phyloP scores from a whole-genome alignment of 352 stramenopile species.

The Pythium phragmiticola region DNA sequence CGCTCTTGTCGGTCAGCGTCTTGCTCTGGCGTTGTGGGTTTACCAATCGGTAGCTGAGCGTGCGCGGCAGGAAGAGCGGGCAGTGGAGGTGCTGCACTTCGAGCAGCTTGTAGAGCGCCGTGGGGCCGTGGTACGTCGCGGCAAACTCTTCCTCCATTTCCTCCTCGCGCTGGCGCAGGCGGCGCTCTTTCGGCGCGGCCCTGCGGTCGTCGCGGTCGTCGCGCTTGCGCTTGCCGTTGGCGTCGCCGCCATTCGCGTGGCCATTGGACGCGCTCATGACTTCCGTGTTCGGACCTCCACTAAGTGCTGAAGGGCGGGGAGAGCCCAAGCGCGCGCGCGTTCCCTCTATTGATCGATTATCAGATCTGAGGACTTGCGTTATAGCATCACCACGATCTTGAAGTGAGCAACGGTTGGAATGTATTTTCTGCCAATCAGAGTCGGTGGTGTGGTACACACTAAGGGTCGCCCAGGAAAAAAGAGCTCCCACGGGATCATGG shows the following conservation, averaged over 20 bases:
- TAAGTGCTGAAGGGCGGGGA: constrained; percentile 10
- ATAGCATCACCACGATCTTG: constrained; percentile 21
- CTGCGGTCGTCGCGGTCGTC: constrained; percentile 55
- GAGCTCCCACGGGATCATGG: constrained; percentile 1
- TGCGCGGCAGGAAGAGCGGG: constrained; percentile 74
- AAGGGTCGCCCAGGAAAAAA: constrained; percentile 4
- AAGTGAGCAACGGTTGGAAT: constrained; percentile 6
- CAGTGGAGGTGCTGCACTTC: constrained; percentile 70
- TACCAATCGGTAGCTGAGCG: constrained; percentile 73
- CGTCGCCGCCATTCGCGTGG: neutral
- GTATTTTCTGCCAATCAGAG: constrained; percentile 13
- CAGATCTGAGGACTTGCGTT: neutral
- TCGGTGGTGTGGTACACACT: constrained; percentile 10
- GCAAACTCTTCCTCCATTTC: constrained; percentile 82
- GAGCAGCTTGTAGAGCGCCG: constrained; percentile 81
- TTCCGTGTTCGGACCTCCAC: neutral
- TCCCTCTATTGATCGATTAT: too few species aligned
- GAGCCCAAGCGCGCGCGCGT: neutral
- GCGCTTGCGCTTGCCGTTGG: constrained; percentile 14
- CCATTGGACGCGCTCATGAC: constrained; percentile 10
- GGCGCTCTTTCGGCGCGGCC: constrained; percentile 44
- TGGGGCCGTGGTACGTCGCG: constrained; percentile 73
- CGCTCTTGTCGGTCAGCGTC: constrained; percentile 13
- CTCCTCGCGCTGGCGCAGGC: constrained; percentile 57
- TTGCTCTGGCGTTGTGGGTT: constrained; percentile 9